Conservation (phyloP, 2,329 filamentous ascomycete species). For the Epichloe festucae region DNA sequence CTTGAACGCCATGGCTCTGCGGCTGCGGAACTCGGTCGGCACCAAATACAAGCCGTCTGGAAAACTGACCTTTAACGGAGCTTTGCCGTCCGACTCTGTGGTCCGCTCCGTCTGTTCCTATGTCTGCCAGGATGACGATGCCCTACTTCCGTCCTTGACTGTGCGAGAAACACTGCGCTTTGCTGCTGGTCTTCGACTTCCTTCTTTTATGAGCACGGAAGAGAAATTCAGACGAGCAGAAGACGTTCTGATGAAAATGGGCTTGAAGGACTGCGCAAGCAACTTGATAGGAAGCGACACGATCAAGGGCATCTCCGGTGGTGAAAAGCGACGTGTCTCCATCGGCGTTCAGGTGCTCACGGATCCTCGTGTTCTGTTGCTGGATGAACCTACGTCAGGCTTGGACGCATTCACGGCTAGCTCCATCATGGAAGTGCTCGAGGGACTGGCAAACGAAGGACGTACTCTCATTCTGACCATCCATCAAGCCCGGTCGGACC, state of each 20-base stretch:
- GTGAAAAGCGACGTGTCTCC: constrained; percentile 64
- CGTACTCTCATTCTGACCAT: constrained; percentile 66
- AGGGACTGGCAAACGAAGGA: constrained; percentile 57
- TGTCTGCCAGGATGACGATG: constrained; percentile 68
- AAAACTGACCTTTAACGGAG: constrained; percentile 55
- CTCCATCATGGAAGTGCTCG: constrained; percentile 63
- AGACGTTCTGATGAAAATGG: constrained; percentile 60
- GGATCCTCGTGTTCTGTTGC: constrained; percentile 56
- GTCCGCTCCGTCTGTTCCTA: constrained; percentile 62
- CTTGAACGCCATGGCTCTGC: constrained; percentile 58
- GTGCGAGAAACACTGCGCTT: constrained; percentile 63
- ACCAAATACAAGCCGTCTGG: constrained; percentile 52
- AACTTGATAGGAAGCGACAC: constrained; percentile 60
- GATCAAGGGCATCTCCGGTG: constrained; percentile 67
- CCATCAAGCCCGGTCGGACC: constrained; percentile 61
- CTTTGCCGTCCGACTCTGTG: constrained; percentile 53
- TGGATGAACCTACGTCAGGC: constrained; percentile 67
- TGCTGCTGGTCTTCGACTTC: constrained; percentile 57
- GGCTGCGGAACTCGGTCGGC: constrained; percentile 47
- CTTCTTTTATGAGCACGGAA: constrained; percentile 53
- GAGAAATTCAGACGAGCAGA: constrained; percentile 58
- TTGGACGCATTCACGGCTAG: constrained; percentile 66
- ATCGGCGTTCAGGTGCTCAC: constrained; percentile 70
- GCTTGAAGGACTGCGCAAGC: constrained; percentile 65
- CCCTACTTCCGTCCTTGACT: constrained; percentile 58